These are phyloP conservation scores for Trichoderma sp. DNA, from an alignment of 2,329 filamentous ascomycete genomes.

Conservation along the genomic window DNA sequence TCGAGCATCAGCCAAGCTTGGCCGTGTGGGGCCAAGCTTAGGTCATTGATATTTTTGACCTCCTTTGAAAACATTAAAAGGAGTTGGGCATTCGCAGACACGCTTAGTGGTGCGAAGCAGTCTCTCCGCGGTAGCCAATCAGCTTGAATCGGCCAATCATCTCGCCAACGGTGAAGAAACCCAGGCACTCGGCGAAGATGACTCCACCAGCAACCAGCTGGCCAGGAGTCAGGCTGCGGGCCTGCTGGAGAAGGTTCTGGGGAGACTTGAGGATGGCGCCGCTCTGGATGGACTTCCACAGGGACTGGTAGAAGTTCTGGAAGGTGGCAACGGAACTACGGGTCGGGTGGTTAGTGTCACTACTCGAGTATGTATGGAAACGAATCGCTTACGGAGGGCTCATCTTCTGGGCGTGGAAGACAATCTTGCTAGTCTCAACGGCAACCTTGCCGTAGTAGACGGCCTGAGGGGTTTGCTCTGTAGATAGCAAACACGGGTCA, in stretches of 20 bases:
- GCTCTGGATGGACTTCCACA: slow-evolving; percentile 69
- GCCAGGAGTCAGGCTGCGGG: slow-evolving; percentile 68
- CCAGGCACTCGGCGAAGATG: slow-evolving; percentile 78
- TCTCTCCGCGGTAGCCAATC: slow-evolving; percentile 81
- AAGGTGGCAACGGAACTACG: slow-evolving; percentile 73
- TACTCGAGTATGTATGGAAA: background rate
- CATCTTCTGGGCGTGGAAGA: slow-evolving; percentile 89
- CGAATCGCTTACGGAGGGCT: slow-evolving; percentile 76
- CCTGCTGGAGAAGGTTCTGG: slow-evolving; percentile 50
- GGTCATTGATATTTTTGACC: background rate
- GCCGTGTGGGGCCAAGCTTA: background rate
- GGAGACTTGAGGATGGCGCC: slow-evolving; percentile 56
- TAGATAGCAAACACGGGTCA: background rate
- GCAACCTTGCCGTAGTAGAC: slow-evolving; percentile 91
- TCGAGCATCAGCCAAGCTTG: background rate
- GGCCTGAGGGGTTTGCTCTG: slow-evolving; percentile 80
- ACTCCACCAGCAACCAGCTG: slow-evolving; percentile 74
- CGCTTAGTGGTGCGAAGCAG: slow-evolving; percentile 57
- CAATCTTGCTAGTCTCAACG: slow-evolving; percentile 81
- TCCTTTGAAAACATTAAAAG: background rate
- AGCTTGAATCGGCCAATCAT: slow-evolving; percentile 96
- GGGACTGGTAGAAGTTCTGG: slow-evolving; percentile 79
- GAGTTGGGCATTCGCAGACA: background rate
- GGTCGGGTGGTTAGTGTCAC: background rate
- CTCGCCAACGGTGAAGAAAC: slow-evolving; percentile 97